A percentile compares a stretch with the other conserved stretches of the same genome.
Evolutionary conservation across 208 protist species (phyloP).

Genomic region (Porcisia hertigi): DNA sequence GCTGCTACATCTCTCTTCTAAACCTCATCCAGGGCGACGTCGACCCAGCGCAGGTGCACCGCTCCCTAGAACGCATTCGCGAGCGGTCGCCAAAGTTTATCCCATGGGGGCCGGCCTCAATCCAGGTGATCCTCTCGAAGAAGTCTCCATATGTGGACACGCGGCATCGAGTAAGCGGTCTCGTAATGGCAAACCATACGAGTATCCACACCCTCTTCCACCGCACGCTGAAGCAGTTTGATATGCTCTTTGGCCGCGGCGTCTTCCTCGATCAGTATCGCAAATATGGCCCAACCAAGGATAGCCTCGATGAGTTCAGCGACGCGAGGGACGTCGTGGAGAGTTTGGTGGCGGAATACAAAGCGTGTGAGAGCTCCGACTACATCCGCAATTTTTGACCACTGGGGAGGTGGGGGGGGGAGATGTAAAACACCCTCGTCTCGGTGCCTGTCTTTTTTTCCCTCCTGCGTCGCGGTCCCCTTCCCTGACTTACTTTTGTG

Average conservation of each 20-base stretch:
- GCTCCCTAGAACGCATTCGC: slow-evolving; percentile 98
- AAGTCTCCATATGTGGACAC: slow-evolving; percentile 97
- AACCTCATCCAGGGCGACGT: slow-evolving; percentile 99
- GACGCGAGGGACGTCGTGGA: slow-evolving; percentile 93
- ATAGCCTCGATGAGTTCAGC: slow-evolving; percentile 97
- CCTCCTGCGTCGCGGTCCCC: background rate
- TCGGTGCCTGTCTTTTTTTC: background rate
- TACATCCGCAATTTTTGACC: slow-evolving; percentile 93
- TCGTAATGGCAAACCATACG: slow-evolving; percentile 99
- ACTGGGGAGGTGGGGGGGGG: too few relatives aligned
- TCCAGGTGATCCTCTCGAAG: slow-evolving; percentile 95
- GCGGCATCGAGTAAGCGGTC: slow-evolving; percentile 96
- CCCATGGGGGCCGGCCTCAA: slow-evolving; percentile 97
- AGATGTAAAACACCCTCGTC: slow-evolving; percentile 1
- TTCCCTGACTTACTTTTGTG: background rate
- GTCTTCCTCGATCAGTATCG: slow-evolving; percentile 96
- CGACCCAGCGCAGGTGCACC: slow-evolving; percentile 98
- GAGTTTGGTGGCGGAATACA: slow-evolving; percentile 97
- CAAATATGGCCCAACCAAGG: slow-evolving; percentile 91
- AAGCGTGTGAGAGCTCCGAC: slow-evolving; percentile 94
- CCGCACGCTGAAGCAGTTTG: slow-evolving; percentile 92
- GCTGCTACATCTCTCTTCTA: slow-evolving; percentile 98
- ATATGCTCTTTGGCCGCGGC: slow-evolving; percentile 91
- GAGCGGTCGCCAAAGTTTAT: slow-evolving; percentile 98
- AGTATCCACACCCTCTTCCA: slow-evolving; percentile 95